Evolutionary conservation across 1,139 yeast genomes (phyloP), one percentile per base, ranked within the genome.

Genomic region (Protomyces pachydermus): DNA sequence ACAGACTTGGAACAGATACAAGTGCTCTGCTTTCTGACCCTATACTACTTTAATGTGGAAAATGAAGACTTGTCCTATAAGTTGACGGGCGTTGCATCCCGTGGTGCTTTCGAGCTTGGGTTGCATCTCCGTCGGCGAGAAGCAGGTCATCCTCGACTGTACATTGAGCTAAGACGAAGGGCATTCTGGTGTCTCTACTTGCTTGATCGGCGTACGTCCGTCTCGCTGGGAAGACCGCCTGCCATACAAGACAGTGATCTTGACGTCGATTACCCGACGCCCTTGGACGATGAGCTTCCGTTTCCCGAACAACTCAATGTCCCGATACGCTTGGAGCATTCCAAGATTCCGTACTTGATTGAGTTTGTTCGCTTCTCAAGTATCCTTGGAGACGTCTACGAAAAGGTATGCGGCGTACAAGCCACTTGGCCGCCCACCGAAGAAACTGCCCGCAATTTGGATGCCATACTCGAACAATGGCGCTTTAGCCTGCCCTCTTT

Each of bases 121-220:
- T 52, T 58, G 20, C 56, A 58, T 23, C 34, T 58, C 37, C 38
- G 51, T 14, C 16, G 39, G n/a, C 52, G 56, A 35, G 62, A 58
- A 39, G 48, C 35, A 14, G 46, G 45, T 16, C 53, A 51, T n/a
- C 23, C 62, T 6, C 38, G 39, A 4, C 52, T 20, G 18, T 12
- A n/a, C 14, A 28, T 58, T 18, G 62, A 58, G 42, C 9, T 39
- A 3, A 20, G 62, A 4, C n/a, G 62, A 14, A 23, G 62, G 23
- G 52, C 62, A 14, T 58, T 56, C 56, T 58, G 62, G 62, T 58
- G 56, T n/a, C 62, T 58, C 32, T 58, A 58, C 23, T 20, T 58
- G 28, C 48, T 58, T 32, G 62, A 58, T 34, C 56, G 62, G 23
- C 28, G 62, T 39, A 58, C 62, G 25, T 51, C 62, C 32, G 54